Base-by-base conservation (phyloP, 1,284 basidiomycete species). In the Phlebopus sp. region DNA sequence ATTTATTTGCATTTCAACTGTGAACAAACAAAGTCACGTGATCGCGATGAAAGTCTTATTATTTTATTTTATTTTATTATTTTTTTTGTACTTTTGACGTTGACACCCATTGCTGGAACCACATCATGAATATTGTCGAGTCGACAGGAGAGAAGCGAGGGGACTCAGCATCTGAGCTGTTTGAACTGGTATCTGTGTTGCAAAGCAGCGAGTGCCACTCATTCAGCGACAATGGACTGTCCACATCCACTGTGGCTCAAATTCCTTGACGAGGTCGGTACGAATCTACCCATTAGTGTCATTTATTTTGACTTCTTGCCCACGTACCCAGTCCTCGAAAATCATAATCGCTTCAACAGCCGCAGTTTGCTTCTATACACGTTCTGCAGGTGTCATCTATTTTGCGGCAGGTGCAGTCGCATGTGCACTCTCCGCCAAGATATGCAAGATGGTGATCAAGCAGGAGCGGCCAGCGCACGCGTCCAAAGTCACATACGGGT, bases 341-440 rank as follows among this genome's bases (percentile, higher is more conserved):
- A 48, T 65, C 17, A 82, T 91, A n/a, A 84, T 79, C 4, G 61
- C 65, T 15, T 54, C 83, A 37, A 84, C 84, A 1, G 81, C 80
- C 5, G 49, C 66, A 19, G 68, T 76, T 46, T 69, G 89, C 30
- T 63, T 91, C 7, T 84, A 79, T 51, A 87, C 88, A 1, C 76
- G 79, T 38, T 85, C 86, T 13, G 77, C 79, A 15, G 87, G 82
- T 27, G 78, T 86, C 1, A 68, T 72, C 9, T 92, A 85, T 68
- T 90, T 91, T 59, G 72, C 72, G 13, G 66, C 67, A 5, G 89
- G 89, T 21, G 85, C 85, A 10, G 62, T 85, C 0, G 64, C 72
- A 35, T 89, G 86, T 58, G 74, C 77, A 14, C 47, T 83, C 9
- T 71, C 77, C 40, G 89, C 86, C 40, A 92, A 92, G 66, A 47